Evolutionary conservation across 2,329 filamentous ascomycete species (phyloP).

Genomic region (Claviceps monticola): DNA sequence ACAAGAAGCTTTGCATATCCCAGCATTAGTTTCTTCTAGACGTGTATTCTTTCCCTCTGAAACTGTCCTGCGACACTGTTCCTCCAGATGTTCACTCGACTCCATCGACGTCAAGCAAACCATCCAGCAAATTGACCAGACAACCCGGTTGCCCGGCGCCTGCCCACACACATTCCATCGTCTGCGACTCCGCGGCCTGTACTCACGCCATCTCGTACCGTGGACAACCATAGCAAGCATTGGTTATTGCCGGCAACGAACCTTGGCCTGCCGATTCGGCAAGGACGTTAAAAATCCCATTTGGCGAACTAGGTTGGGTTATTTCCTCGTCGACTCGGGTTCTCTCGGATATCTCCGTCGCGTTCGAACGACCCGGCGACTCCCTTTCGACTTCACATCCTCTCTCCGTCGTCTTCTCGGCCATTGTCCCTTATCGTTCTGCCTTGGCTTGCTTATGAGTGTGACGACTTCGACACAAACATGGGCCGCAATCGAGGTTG

Average conservation of each 20-base stretch:
- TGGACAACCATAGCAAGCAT: not conserved
- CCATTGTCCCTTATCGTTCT: no score
- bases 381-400: not conserved
- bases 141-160: not conserved
- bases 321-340: not conserved
- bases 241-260: not conserved
- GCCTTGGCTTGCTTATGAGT: no score
- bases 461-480: conserved; percentile 11
- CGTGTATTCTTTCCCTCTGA: not conserved
- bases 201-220: not conserved
- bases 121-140: not conserved
- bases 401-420: not conserved
- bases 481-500: conserved; percentile 43
- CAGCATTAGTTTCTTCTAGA: not conserved
- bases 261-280: not conserved
- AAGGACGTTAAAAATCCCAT: not conserved
- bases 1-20: conserved; percentile 4
- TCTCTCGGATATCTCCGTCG: not conserved
- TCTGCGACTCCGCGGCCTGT: not conserved
- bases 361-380: not conserved
- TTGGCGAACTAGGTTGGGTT: not conserved
- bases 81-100: not conserved
- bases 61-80: not conserved
- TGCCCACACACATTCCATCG: not conserved
- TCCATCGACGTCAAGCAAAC: not conserved